A percentile compares a stretch with the other conserved stretches of the same genome.
Evolutionary conservation across 2,329 filamentous ascomycete genomes (phyloP).

Genomic region (Hypoxylon sp.): DNA sequence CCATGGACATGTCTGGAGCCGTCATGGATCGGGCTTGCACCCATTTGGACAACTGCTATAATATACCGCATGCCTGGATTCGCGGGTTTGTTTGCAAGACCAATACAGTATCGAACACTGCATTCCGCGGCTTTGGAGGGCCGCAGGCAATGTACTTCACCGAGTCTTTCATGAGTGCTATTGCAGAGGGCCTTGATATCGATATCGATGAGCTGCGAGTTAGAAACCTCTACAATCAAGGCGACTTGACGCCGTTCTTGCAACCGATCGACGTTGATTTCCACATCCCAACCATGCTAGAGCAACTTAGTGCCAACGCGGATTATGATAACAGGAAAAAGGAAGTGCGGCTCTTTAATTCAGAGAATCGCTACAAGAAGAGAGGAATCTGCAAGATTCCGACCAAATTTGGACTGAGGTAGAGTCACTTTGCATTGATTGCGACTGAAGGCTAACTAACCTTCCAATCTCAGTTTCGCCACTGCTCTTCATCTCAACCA

Average conservation of each 20-base stretch:
- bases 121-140: constrained; percentile 94
- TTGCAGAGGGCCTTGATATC: constrained; percentile 86
- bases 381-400: constrained; percentile 85
- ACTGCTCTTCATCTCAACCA: constrained; percentile 96
- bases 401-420: constrained; percentile 94
- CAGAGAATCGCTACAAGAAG: constrained; percentile 90
- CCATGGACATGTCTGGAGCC: constrained; percentile 73
- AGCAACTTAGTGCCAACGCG: constrained; percentile 81
- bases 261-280: constrained; percentile 84
- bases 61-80: constrained; percentile 85
- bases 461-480: constrained; percentile 61
- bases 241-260: constrained; percentile 87
- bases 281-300: constrained; percentile 93
- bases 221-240: constrained; percentile 86
- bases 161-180: constrained; percentile 87
- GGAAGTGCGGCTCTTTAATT: constrained; percentile 81
- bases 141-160: constrained; percentile 94
- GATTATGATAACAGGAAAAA: constrained; percentile 75
- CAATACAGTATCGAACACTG: constrained; percentile 95
- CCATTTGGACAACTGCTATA: constrained; percentile 89
- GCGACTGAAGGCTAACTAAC: neutral
- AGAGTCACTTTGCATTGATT: neutral
- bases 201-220: constrained; percentile 81
- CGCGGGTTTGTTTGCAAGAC: constrained; percentile 88
- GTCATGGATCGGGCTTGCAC: constrained; percentile 87